Conservation (phyloP, 768 basidiomycete species). For the Phylloporus rhodoxanthus region DNA sequence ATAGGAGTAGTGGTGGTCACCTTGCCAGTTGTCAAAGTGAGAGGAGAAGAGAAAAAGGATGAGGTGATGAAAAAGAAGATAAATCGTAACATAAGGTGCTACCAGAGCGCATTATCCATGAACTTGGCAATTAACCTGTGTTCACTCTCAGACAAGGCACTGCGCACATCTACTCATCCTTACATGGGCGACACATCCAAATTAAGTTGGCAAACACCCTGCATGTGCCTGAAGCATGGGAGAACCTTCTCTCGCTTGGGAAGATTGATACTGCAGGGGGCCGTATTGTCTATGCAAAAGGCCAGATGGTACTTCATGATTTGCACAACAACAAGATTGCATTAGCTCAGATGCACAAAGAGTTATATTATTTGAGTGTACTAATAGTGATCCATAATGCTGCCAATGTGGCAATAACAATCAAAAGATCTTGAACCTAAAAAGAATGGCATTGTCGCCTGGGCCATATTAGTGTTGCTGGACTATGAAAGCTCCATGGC, state of each 20-base stretch:
- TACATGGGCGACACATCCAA: too few species aligned
- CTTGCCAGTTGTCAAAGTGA: too few species aligned
- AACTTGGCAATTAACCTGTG: too few species aligned
- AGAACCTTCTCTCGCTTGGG: not conserved
- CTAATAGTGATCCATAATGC: not conserved
- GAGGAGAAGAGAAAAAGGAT: too few species aligned
- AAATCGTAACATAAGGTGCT: not conserved
- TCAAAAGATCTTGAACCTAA: not conserved
- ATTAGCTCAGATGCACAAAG: not conserved
- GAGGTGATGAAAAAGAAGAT: too few species aligned
- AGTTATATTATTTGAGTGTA: not conserved
- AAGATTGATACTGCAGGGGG: not conserved
- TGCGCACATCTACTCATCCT: too few species aligned
- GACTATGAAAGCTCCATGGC: not conserved
- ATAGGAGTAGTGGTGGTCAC: too few species aligned
- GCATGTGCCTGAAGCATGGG: not conserved
- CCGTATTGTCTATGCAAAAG: not conserved
- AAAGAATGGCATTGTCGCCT: not conserved
- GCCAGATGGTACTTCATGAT: not conserved
- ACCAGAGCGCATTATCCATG: too few species aligned
- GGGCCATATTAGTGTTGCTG: not conserved
- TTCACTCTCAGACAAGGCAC: too few species aligned
- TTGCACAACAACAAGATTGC: not conserved
- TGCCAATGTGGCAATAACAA: not conserved
- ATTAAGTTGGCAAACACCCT: too few species aligned